Evolutionary conservation across 2,329 filamentous ascomycete species (phyloP).

Genomic region (Alternaria burnsii): DNA sequence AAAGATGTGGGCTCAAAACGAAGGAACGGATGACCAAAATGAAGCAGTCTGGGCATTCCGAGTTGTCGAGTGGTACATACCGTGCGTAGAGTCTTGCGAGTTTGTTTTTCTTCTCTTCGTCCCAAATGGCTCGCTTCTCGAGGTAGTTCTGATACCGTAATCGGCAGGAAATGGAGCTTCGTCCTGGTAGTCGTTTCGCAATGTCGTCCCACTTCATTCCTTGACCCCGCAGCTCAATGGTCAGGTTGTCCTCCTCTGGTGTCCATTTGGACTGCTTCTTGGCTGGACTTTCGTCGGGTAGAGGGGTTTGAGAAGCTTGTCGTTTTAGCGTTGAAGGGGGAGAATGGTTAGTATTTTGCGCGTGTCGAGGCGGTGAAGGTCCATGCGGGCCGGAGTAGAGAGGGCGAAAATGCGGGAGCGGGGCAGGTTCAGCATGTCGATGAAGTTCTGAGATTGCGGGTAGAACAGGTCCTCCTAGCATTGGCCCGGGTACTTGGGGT

Average conservation of each 20-base stretch:
- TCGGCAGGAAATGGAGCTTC: constrained; percentile 92
- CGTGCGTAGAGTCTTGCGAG: constrained; percentile 93
- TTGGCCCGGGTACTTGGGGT: constrained; percentile 33
- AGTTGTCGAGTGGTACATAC: constrained; percentile 59
- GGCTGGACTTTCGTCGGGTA: constrained; percentile 48
- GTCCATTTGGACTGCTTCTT: constrained; percentile 90
- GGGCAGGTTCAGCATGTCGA: constrained; percentile 51
- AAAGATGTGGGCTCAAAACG: constrained; percentile 15
- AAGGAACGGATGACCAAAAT: constrained; percentile 5
- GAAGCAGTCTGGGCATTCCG: constrained; percentile 15
- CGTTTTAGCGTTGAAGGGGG: constrained; percentile 49
- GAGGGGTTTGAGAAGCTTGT: constrained; percentile 49
- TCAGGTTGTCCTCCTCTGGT: constrained; percentile 88
- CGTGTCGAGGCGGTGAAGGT: constrained; percentile 30
- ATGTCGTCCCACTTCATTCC: constrained; percentile 99
- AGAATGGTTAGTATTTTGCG: constrained; percentile 40
- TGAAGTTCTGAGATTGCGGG: constrained; percentile 51
- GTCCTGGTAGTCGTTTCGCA: constrained; percentile 85
- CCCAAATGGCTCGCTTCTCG: constrained; percentile 91
- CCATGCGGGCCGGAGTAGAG: constrained; percentile 54
- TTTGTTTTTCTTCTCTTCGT: constrained; percentile 97
- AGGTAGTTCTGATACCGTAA: constrained; percentile 98
- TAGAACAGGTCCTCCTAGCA: constrained; percentile 50
- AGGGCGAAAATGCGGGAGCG: constrained; percentile 50
- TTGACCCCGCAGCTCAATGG: constrained; percentile 87